These are phyloP conservation scores for Lactarius sanguifluus DNA, from an alignment of 768 basidiomycete species.

Conservation along the genomic window DNA sequence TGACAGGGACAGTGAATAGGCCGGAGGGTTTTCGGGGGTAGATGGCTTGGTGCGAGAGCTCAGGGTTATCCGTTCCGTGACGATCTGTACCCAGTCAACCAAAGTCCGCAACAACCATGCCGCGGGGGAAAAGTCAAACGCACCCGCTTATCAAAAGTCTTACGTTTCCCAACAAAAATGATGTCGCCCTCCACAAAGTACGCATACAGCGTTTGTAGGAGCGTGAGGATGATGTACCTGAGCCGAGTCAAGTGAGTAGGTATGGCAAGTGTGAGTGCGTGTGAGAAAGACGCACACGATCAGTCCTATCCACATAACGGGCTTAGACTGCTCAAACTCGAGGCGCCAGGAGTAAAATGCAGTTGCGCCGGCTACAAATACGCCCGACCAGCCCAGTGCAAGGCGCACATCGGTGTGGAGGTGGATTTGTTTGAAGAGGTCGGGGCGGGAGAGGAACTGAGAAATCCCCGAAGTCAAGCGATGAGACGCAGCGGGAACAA, in stretches of 20 bases:
- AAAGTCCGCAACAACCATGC: background rate
- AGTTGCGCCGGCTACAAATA: conserved; percentile 77
- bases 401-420: conserved; percentile 88
- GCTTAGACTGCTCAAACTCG: conserved; percentile 89
- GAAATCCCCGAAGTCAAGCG: background rate
- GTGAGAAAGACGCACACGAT: conserved; percentile 55
- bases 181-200: conserved; percentile 82
- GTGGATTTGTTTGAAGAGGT: conserved; percentile 83
- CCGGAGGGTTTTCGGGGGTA: conserved; percentile 52
- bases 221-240: conserved; percentile 76
- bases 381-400: conserved; percentile 81
- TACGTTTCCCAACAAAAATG: conserved; percentile 87
- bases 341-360: conserved; percentile 83
- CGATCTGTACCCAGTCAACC: conserved; percentile 54
- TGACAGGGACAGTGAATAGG: conserved; percentile 63
- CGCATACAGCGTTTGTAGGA: conserved; percentile 75
- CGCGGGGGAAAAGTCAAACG: conserved; percentile 33
- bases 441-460: conserved; percentile 80
- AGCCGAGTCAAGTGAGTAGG: conserved; percentile 8
- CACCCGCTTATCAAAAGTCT: conserved; percentile 85
- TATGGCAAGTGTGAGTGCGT: conserved; percentile 16
- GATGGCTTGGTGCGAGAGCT: conserved; percentile 65
- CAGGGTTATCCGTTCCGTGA: conserved; percentile 85
- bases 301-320: conserved; percentile 74
- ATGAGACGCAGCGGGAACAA: background rate